Evolutionary conservation across 2,329 filamentous ascomycete species (phyloP).

Genomic region (Aspergillus aculeatus): DNA sequence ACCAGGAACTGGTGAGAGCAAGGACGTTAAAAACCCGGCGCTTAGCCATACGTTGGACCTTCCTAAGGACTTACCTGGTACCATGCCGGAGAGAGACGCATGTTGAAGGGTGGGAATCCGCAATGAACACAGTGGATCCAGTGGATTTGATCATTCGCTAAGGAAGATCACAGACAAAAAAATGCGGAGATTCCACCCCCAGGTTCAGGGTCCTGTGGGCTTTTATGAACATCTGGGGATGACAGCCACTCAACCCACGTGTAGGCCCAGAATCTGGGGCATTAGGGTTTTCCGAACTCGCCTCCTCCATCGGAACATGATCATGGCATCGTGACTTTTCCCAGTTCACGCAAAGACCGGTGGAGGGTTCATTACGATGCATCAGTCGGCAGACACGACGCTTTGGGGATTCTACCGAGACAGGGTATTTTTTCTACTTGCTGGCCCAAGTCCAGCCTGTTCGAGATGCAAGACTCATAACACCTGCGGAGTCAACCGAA

Average conservation of each 20-base stretch:
- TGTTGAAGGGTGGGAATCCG: constrained; percentile 29
- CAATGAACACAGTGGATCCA: neutral
- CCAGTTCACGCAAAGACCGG: constrained; percentile 2
- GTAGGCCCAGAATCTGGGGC: constrained; percentile 2
- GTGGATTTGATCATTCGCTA: neutral
- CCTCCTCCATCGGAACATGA: neutral
- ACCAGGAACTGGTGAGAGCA: constrained; percentile 52
- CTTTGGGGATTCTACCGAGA: neutral
- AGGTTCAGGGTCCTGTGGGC: constrained; percentile 17
- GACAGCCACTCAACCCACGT: constrained; percentile 15
- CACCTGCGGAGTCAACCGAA: constrained; percentile 3
- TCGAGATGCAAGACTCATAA: neutral
- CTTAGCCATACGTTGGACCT: too few relatives aligned
- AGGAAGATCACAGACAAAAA: constrained; percentile 8
- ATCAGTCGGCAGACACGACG: neutral
- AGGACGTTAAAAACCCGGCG: neutral
- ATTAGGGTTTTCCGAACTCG: neutral
- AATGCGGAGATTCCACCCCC: constrained; percentile 17
- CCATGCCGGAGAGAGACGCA: constrained; percentile 58
- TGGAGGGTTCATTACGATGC: neutral
- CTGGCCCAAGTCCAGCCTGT: neutral
- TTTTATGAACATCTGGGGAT: constrained; percentile 27
- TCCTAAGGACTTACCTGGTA: constrained; percentile 48
- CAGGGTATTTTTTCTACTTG: neutral
- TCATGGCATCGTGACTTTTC: neutral